Conservation (phyloP, 1,139 yeast species). For the Candida smagusa region DNA sequence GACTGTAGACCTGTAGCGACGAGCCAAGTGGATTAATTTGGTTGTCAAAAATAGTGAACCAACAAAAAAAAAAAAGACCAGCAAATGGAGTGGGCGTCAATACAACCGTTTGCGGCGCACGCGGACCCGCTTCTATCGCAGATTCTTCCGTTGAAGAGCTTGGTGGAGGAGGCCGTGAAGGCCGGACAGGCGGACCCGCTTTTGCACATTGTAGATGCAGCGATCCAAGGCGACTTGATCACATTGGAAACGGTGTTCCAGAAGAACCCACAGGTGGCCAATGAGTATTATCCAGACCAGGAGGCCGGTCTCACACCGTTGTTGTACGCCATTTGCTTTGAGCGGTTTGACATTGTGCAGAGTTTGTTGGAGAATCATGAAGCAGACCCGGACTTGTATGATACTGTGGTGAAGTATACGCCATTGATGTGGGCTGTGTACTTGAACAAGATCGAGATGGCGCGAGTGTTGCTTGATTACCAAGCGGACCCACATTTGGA, state of each 20-base stretch:
- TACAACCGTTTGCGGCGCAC: constrained; percentile 14
- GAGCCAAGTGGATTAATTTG: not conserved
- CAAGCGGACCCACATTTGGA: constrained; percentile 42
- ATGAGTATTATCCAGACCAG: constrained; percentile 16
- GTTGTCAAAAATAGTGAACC: not conserved
- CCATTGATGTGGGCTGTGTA: constrained; percentile 52
- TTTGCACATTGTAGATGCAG: constrained; percentile 23
- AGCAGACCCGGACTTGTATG: constrained; percentile 40
- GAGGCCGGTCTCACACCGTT: constrained; percentile 45
- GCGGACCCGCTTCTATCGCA: constrained; percentile 41
- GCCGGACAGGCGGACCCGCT: constrained; percentile 4
- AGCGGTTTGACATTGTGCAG: constrained; percentile 43
- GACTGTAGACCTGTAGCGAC: too few species aligned
- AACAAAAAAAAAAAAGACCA: constrained; percentile 3
- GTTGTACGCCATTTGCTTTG: constrained; percentile 52
- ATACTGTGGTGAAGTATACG: constrained; percentile 32
- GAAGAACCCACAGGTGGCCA: constrained; percentile 28
- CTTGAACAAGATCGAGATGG: constrained; percentile 33
- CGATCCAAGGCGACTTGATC: constrained; percentile 51
- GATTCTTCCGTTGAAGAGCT: constrained; percentile 43
- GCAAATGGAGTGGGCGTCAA: constrained; percentile 14
- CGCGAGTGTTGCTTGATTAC: constrained; percentile 32
- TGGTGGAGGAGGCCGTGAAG: constrained; percentile 2
- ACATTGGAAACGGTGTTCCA: constrained; percentile 37
- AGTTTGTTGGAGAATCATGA: constrained; percentile 30